phyloP scores from a whole-genome alignment of 148 eudicot species.

The Rhododendron henanense region DNA sequence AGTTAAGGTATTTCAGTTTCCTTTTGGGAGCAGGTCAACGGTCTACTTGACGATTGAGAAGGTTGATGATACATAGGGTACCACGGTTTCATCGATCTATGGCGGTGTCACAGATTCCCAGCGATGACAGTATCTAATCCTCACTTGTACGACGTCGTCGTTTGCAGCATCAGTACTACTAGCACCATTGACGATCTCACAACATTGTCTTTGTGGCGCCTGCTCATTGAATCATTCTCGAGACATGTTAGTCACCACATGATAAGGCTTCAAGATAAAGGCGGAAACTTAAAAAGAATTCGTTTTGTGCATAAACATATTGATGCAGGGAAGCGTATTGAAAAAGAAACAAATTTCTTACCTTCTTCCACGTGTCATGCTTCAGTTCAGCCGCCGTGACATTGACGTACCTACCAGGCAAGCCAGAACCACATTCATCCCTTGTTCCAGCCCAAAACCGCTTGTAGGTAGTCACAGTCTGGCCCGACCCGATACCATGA shows the following conservation, averaged over 20 bases:
- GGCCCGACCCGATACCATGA: slow-evolving; percentile 5
- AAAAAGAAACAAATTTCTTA: background rate
- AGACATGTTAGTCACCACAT: slow-evolving; percentile 3
- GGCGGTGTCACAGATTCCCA: slow-evolving; percentile 40
- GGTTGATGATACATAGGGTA: background rate
- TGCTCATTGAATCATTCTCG: slow-evolving; percentile 1
- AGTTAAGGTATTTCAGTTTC: background rate
- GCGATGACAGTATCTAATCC: slow-evolving; percentile 29
- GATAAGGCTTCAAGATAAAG: background rate
- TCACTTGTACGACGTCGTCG: slow-evolving; percentile 21
- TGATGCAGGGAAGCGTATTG: no score
- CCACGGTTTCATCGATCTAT: background rate
- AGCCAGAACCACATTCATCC: slow-evolving; percentile 18
- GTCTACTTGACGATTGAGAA: background rate
- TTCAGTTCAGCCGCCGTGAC: slow-evolving; percentile 22
- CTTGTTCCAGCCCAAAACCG: background rate
- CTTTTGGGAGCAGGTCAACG: background rate
- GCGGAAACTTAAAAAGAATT: background rate
- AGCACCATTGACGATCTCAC: slow-evolving; percentile 24
- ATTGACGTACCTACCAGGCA: slow-evolving; percentile 14
- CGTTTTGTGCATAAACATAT: no score
- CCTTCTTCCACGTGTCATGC: slow-evolving; percentile 32
- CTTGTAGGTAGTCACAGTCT: slow-evolving; percentile 23
- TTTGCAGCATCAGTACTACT: background rate
- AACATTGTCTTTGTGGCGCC: slow-evolving; percentile 44